Evolutionary conservation across 768 basidiomycete species (phyloP).

Genomic region (Pleurotus eryngii): DNA sequence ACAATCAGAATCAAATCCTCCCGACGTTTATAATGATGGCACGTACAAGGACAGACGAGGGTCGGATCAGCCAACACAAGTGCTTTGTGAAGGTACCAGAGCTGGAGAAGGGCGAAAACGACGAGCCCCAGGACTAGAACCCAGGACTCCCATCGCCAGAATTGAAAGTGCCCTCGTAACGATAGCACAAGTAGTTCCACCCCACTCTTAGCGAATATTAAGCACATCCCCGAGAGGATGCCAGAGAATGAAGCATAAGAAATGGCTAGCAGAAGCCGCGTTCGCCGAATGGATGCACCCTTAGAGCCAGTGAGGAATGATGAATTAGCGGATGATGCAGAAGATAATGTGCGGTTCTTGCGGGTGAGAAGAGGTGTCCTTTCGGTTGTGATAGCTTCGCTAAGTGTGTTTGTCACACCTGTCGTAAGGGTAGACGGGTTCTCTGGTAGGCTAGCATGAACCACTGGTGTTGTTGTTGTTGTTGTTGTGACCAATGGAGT

Average conservation of each 20-base stretch:
- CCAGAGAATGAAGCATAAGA: constrained; percentile 88
- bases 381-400: constrained; percentile 40
- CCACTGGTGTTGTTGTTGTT: constrained; percentile 20
- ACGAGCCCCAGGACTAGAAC: constrained; percentile 68
- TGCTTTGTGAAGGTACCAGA: constrained; percentile 82
- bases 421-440: constrained; percentile 39
- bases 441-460: constrained; percentile 33
- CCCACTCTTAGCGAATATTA: constrained; percentile 91
- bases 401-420: constrained; percentile 25
- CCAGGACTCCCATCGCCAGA: constrained; percentile 85
- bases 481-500: constrained; percentile 7
- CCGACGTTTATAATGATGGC: not conserved
- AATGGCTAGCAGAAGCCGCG: constrained; percentile 65
- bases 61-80: constrained; percentile 82
- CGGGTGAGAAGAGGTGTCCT: constrained; percentile 54
- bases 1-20: constrained; percentile 15
- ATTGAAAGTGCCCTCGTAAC: constrained; percentile 72
- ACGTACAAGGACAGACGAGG: constrained; percentile 80
- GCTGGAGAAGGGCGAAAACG: constrained; percentile 73
- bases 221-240: constrained; percentile 86
- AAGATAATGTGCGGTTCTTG: constrained; percentile 29
- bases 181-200: constrained; percentile 85
- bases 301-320: constrained; percentile 17
- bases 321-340: constrained; percentile 22
- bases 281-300: constrained; percentile 32